Evolutionary conservation across 495 filamentous ascomycete species (phyloP).

Genomic region (Coniosporium apollinis): DNA sequence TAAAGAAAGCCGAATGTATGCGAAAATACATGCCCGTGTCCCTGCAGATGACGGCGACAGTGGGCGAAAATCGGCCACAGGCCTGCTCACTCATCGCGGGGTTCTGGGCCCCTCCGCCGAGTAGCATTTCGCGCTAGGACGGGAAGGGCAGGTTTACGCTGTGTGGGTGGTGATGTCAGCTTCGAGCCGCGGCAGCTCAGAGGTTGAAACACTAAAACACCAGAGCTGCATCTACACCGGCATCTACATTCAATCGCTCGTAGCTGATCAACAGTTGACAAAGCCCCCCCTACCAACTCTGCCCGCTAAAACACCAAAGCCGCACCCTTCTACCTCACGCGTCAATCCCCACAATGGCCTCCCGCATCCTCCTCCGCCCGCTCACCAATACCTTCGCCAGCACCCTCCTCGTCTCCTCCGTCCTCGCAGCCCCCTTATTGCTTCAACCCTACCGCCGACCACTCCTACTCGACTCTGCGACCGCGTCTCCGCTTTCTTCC

Average conservation of each 20-base stretch:
- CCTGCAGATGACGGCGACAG: background rate
- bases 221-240: background rate
- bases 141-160: background rate
- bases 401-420: background rate
- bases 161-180: too few species aligned
- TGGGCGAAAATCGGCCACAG: background rate
- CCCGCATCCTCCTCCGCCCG: slow-evolving; percentile 10
- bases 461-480: slow-evolving; percentile 10
- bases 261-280: background rate
- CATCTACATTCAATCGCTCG: background rate
- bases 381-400: slow-evolving; percentile 8
- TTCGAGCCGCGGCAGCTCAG: too few species aligned
- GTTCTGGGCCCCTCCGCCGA: background rate
- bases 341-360: slow-evolving; percentile 11
- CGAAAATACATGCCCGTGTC: background rate
- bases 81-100: background rate
- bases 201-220: background rate
- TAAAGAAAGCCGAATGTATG: too few species aligned
- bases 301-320: background rate
- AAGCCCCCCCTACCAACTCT: background rate
- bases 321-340: background rate
- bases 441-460: slow-evolving; percentile 3
- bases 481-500: slow-evolving; percentile 4
- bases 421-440: slow-evolving; percentile 2
- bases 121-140: background rate